Percentiles rank a stretch among this genome's conserved stretches.
Evolutionary conservation across 306 rosid species (phyloP).

Genomic region (Clitoria ternatea): DNA sequence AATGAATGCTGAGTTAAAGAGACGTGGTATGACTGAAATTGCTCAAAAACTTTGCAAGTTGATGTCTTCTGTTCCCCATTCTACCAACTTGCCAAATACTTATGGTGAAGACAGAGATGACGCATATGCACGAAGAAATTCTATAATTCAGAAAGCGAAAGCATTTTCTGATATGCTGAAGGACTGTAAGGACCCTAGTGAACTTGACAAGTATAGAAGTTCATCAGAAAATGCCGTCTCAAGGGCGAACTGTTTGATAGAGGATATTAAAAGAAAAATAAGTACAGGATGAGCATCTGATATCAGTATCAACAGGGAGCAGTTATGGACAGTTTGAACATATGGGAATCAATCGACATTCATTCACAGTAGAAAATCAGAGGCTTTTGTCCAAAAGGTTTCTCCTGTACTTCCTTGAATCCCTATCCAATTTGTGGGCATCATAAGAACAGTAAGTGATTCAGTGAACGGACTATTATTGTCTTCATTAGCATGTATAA

Average conservation of each 20-base stretch:
- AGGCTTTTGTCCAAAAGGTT: constrained; percentile 1
- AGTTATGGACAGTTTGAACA: background rate
- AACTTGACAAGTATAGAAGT: constrained; percentile 45
- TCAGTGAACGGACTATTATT: background rate
- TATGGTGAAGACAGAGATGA: constrained; percentile 40
- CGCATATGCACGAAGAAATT: constrained; percentile 44
- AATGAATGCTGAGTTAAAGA: constrained; percentile 49
- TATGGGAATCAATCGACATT: background rate
- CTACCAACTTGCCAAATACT: constrained; percentile 57
- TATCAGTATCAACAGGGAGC: constrained; percentile 6
- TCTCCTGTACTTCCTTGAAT: background rate
- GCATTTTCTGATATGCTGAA: constrained; percentile 64
- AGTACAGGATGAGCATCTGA: constrained; percentile 19
- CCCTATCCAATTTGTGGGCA: background rate
- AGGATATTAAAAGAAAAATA: constrained; percentile 42
- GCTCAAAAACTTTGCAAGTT: constrained; percentile 42
- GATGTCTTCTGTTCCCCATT: constrained; percentile 81
- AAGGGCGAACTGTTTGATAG: constrained; percentile 44
- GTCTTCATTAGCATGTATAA: background rate
- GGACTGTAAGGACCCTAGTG: constrained; percentile 53
- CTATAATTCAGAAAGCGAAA: constrained; percentile 61
- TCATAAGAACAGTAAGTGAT: background rate
- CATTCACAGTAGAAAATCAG: background rate
- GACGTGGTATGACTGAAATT: constrained; percentile 55
- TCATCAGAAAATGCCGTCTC: constrained; percentile 42